Evolutionary conservation across 495 filamentous ascomycete genomes (phyloP), one percentile per base, ranked within the genome.

Genomic region (Trichoderma gamsii): DNA sequence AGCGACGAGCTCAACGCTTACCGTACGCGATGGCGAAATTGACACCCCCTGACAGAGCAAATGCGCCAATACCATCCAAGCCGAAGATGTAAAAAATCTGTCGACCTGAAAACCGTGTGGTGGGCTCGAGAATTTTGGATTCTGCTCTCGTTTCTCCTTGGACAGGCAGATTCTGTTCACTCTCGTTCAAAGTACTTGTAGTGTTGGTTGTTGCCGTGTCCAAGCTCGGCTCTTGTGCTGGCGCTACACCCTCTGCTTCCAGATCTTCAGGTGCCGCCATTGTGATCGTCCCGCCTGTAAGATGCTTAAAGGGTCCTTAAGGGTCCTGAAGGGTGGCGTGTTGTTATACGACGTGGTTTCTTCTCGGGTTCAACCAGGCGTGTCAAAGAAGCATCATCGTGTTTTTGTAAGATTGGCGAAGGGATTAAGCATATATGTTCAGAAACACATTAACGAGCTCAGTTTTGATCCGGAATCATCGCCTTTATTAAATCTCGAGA

Each of bases 11-110:
- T n/a, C 15, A 18, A 41, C 7, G 65, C 70, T 66, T 72, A 80
- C 78, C 75, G 69, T 81, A 82, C 51, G 79, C 79, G 41, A 80
- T 76, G 35, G 79, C 79, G 64, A 81, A 80, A 71, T 82, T 81
- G 70, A 81, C 77, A 8, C 71, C 79, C 15, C 76, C 80, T 0
- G 77, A 78, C 0, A 81, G 21, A 61, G 77, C 63, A 67, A 75
- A 69, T n/a, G 79, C 76, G 25, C 73, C 74, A 35, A 82, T 41
- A 5, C 79, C 79, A 68, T 81, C 76, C 11, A 79, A 51, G 61
- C 76, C 41, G 67, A 79, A 73, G 18, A 82, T 72, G 69, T 81
- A 80, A 27, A 79, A 74, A 16, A 78, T 66, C 64, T 82, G 80
- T 63, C 75, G 71, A 23, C 68, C 63, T 4, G 77, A 79, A 56